Evolutionary conservation across 306 rosid genomes (phyloP), one percentile per base, ranked within the genome.

Genomic region (Glycine soja): DNA sequence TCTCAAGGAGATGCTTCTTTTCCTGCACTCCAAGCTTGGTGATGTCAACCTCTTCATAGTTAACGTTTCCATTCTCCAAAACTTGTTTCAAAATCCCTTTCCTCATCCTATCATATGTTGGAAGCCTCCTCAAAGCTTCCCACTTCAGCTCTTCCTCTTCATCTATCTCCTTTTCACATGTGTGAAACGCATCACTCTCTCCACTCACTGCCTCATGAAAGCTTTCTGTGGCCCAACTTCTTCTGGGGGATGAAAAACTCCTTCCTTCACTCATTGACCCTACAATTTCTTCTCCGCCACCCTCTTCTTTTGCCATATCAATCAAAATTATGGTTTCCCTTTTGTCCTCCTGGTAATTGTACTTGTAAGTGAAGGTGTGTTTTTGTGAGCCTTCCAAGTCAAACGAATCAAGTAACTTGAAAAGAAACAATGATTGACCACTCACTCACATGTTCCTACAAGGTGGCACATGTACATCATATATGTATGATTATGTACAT

Each of bases 121-220:
- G 98, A 67, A 94, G 94, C 75, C 94, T 79, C 85, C 90, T 85
- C 6, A 94, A 81, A 4, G 93, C 91, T 1, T 88, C 98, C 98
- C 97, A 94, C 79, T 85, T 85, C 38, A 89, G 81, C 84, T 94
- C 92, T 53, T 90, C 96, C 54, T 92, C 92, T 11, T 88, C 96
- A 7, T 91, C 92, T 5, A 86, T 88, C 74, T 80, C 59, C 12
- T 79, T 62, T 54, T 84, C 84, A 62, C 89, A 84, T 47, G 75
- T 79, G 19, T 16, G 71, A 61, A 82, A 80, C 80, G 83, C 82
- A 72, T 30, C 65, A 24, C 58, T 36, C 16, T 42, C 12, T 40
- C 32, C 68, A 15, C 48, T 14, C 40, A 45, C 12, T 70, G 62
- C 69, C 0, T 80, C 85, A 0, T 54, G 51, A 54, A 82, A 53